These are phyloP conservation scores for Davidsoniella neocaledoniae DNA, from an alignment of 2,329 filamentous ascomycete species.

Conservation along the genomic window DNA sequence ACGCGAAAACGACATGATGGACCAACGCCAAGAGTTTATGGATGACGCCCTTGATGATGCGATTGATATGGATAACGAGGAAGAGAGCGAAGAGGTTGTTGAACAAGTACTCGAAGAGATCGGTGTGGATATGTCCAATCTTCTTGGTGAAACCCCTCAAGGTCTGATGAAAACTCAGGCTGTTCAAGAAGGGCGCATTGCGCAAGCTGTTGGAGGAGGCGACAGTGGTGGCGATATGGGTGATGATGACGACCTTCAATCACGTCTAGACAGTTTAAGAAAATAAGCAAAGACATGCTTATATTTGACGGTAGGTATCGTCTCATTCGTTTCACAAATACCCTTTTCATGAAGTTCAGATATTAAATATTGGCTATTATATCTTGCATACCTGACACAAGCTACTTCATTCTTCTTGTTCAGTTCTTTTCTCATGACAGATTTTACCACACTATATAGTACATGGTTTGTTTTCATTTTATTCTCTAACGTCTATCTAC, in stretches of 20 bases:
- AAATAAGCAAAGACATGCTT: constrained; percentile 22
- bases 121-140: constrained; percentile 63
- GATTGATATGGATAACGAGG: constrained; percentile 76
- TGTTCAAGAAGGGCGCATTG: constrained; percentile 58
- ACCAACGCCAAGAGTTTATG: constrained; percentile 99
- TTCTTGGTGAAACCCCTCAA: constrained; percentile 78
- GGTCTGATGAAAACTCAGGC: constrained; percentile 47
- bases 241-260: constrained; percentile 67
- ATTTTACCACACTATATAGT: no score
- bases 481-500: neutral
- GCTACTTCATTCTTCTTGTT: no score
- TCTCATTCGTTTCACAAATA: no score
- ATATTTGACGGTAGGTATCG: neutral
- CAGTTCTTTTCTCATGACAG: no score
- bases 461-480: no score
- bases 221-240: constrained; percentile 16
- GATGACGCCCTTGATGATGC: constrained; percentile 96
- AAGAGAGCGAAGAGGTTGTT: constrained; percentile 91
- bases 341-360: no score
- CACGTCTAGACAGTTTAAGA: constrained; percentile 74
- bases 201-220: constrained; percentile 63
- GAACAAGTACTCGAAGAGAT: constrained; percentile 96
- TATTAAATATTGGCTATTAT: no score
- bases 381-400: no score
- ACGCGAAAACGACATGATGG: constrained; percentile 98